Base-by-base conservation (phyloP, 208 protist genomes). In the Trypanosoma brucei region DNA sequence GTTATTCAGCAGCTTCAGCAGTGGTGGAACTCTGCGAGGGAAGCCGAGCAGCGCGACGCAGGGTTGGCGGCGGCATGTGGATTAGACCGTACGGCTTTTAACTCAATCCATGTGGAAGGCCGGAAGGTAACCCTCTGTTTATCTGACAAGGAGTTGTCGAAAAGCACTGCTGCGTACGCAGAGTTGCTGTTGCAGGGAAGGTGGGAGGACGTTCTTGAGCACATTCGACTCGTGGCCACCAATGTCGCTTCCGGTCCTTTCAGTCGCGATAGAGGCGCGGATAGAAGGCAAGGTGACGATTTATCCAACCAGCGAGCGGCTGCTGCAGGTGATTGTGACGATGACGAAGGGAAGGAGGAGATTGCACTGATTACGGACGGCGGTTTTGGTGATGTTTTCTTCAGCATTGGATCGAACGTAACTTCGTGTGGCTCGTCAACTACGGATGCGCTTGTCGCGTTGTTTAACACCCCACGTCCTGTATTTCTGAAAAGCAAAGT, bases 61-160 rank as follows among this genome's bases (percentile, higher is more conserved):
- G 49, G 38, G 22, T 60, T 82, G 14, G 65, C 64, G 2, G 38
- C 30, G 9, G 66, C 67, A 34, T 78, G 64, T 44, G 38, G 40
- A 40, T 31, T 78, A 33, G 68, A 72, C 57, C 68, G 67, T 40
- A 82, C 76, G n/a, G 35, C 39, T n/a, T 53, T 45, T 5, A 22
- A 59, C 14, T 48, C 36, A 3, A 60, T 82, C 37, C 38, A 59
- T 38, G 51, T 82, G 9, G 55, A 70, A 11, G 76, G 76, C 0
- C 13, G 62, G 52, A 72, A 58, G 42, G 59, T 78, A 36, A 52
- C 71, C 7, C 31, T 72, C 14, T 14, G 22, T 49, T 50, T 58
- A 9, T 62, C 58, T 14, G 51, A 30, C 8, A 39, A 53, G 36
- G 33, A 38, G 2, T 5, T 53, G 14, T 35, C 49, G 0, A 38